phyloP scores from a whole-genome alignment of 257 asterid species.

The Avicennia marina region DNA sequence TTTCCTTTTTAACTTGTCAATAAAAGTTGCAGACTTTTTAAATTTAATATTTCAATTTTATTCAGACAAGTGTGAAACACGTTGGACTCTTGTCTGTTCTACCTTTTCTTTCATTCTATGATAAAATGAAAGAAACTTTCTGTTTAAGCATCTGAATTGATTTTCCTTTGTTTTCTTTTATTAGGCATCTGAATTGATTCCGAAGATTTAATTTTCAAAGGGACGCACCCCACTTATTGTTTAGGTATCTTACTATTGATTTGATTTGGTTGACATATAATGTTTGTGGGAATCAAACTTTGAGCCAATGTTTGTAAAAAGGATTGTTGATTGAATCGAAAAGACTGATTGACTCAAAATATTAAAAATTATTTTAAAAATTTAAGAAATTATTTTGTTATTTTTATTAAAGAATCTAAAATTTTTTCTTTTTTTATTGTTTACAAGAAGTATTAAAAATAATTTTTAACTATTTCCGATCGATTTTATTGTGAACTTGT shows the following conservation, averaged over 20 bases:
- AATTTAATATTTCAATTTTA: conserved; percentile 8
- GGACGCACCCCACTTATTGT: conserved; percentile 10
- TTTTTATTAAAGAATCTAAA: too few relatives aligned
- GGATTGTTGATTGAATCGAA: too few relatives aligned
- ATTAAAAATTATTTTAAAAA: too few relatives aligned
- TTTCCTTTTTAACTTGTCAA: not conserved
- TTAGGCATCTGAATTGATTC: conserved; percentile 10
- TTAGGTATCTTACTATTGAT: conserved; percentile 8
- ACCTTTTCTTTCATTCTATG: not conserved
- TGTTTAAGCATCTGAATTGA: too few relatives aligned
- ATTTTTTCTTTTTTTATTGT: too few relatives aligned
- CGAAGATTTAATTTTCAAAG: not conserved
- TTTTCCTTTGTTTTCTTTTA: not conserved
- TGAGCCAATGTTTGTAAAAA: too few relatives aligned
- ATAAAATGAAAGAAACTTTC: too few relatives aligned
- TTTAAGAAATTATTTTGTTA: too few relatives aligned
- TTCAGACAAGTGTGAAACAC: not conserved
- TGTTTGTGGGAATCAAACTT: conserved; percentile 1
- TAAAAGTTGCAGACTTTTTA: not conserved
- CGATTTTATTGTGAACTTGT: too few relatives aligned
- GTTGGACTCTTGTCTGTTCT: not conserved
- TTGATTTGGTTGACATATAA: not conserved
- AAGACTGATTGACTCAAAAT: too few relatives aligned
- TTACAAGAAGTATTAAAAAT: too few relatives aligned
- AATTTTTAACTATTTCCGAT: too few relatives aligned